Conservation (phyloP, 1,139 yeast species). For the Pichia sp. region DNA sequence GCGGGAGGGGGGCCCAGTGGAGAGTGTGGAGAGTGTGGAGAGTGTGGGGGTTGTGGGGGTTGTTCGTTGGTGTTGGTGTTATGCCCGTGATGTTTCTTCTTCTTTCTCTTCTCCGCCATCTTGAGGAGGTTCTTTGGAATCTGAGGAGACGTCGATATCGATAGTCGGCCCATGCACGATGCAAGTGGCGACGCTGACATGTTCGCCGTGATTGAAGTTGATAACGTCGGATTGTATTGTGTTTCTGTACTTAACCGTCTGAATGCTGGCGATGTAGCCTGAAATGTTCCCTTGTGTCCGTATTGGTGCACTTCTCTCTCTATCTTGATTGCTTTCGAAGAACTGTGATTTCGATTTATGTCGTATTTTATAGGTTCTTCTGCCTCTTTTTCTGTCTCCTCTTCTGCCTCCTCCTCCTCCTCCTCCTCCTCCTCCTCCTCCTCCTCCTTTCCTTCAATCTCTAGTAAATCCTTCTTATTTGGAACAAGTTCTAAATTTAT, state of each 20-base stretch:
- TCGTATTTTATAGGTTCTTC: not conserved
- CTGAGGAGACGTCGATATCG: slow-evolving; percentile 60
- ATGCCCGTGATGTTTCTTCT: slow-evolving; percentile 27
- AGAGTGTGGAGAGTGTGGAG: not conserved
- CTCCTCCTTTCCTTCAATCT: not conserved
- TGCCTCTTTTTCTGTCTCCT: no score
- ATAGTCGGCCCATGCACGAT: slow-evolving; percentile 18
- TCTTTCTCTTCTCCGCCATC: slow-evolving; percentile 49
- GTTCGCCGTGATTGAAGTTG: no score
- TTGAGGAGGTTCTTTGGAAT: slow-evolving; percentile 55
- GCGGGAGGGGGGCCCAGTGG: not conserved
- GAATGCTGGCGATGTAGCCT: slow-evolving; percentile 2
- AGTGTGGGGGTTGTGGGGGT: no score
- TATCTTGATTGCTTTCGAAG: slow-evolving; percentile 5
- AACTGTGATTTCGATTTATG: slow-evolving; percentile 3
- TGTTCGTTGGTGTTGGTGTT: not conserved
- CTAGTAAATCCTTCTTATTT: slow-evolving; percentile 29
- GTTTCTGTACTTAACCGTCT: slow-evolving; percentile 4
- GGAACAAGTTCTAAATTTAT: slow-evolving; percentile 51
- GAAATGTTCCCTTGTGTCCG: not conserved
- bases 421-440: not conserved
- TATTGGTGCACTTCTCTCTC: not conserved
- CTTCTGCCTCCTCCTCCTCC: no score
- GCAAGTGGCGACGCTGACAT: slow-evolving; percentile 7
- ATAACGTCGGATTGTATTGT: no score